phyloP scores from a whole-genome alignment of 2,329 filamentous ascomycete species.

The Sarocladiaceae sp. region DNA sequence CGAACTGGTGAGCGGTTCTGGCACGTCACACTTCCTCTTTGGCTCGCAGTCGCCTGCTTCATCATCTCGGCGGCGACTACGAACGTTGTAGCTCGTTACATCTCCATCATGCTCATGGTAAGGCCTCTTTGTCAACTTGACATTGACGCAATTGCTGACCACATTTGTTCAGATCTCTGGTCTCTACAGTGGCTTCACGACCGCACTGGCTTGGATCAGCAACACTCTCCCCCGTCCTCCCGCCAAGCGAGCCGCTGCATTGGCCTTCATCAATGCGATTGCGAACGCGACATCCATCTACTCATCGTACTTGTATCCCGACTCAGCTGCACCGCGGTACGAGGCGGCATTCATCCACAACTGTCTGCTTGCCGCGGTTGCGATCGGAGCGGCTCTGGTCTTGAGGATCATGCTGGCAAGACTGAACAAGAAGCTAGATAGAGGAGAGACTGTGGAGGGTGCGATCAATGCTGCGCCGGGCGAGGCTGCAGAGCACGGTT shows the following conservation, averaged over 20 bases:
- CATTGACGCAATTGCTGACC: neutral
- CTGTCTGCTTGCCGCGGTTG: slow-evolving; percentile 56
- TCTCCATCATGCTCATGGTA: slow-evolving; percentile 67
- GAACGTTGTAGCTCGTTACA: slow-evolving; percentile 54
- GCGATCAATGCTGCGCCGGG: slow-evolving; percentile 51
- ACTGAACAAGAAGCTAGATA: slow-evolving; percentile 48
- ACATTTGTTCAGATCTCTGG: slow-evolving; percentile 37
- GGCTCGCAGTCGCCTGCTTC: slow-evolving; percentile 56
- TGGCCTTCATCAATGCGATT: slow-evolving; percentile 67
- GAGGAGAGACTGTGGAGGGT: slow-evolving; percentile 50
- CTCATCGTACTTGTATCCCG: slow-evolving; percentile 60
- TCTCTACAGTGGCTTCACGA: slow-evolving; percentile 61
- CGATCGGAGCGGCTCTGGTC: slow-evolving; percentile 56
- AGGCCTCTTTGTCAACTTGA: slow-evolving; percentile 8
- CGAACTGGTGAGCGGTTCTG: slow-evolving; percentile 64
- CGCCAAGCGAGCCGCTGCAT: slow-evolving; percentile 61
- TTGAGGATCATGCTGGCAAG: slow-evolving; percentile 57
- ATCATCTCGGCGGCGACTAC: slow-evolving; percentile 62
- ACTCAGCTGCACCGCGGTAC: slow-evolving; percentile 35
- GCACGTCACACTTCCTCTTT: slow-evolving; percentile 58
- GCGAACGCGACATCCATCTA: slow-evolving; percentile 27
- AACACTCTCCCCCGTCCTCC: slow-evolving; percentile 70
- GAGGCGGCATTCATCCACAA: slow-evolving; percentile 62
- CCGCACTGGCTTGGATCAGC: slow-evolving; percentile 66
- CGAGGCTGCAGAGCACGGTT: slow-evolving; percentile 52